phyloP scores from a whole-genome alignment of 2,329 filamentous ascomycete species.

The Trichoderma polysporum region DNA sequence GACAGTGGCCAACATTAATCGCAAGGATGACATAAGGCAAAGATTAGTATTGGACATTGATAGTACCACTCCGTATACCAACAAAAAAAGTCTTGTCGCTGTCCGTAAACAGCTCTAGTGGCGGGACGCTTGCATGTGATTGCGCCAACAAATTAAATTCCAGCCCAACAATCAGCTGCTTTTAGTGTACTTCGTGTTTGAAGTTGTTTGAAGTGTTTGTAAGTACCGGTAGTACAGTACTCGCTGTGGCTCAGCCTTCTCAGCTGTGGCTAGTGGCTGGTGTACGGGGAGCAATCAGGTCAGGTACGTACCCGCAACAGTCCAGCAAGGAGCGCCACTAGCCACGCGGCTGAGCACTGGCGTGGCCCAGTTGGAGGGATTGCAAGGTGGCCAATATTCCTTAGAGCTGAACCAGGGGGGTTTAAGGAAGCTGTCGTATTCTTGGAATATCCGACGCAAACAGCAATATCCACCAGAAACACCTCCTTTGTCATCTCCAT shows the following conservation, averaged over 20 bases:
- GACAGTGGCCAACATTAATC: not conserved
- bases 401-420: constrained; percentile 19
- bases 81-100: not conserved
- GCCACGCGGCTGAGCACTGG: constrained; percentile 18
- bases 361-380: constrained; percentile 4
- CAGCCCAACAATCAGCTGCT: not conserved
- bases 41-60: not conserved
- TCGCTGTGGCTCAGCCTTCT: constrained; percentile 12
- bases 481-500: constrained; percentile 25
- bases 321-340: not conserved
- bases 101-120: not conserved
- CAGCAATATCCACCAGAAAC: constrained; percentile 14
- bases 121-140: constrained; percentile 21
- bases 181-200: not conserved
- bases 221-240: not conserved
- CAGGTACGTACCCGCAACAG: not conserved
- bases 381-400: constrained; percentile 23
- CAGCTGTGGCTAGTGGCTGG: constrained; percentile 13
- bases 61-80: not conserved
- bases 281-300: not conserved
- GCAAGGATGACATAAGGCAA: constrained; percentile 24
- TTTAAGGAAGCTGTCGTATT: constrained; percentile 17
- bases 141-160: not conserved
- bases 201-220: too few species aligned
- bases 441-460: constrained; percentile 13